A percentile compares a stretch with the other conserved stretches of the same genome.
phyloP scores from a whole-genome alignment of 2,329 filamentous ascomycete genomes.

The Bipolaris gigantea region DNA sequence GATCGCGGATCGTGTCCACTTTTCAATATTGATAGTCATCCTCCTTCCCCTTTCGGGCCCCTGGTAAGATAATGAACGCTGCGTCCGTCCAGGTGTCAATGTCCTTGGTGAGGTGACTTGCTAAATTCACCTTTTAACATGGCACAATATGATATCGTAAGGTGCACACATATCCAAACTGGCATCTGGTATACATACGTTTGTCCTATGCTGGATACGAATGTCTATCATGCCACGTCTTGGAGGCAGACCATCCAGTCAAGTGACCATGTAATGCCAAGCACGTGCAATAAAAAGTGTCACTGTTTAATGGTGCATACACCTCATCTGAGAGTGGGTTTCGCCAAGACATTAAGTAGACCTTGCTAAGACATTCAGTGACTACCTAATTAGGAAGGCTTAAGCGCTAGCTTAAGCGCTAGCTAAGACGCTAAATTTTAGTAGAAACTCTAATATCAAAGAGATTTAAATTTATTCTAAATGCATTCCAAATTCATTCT shows the following conservation, averaged over 20 bases:
- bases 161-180: background rate
- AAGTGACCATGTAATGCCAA: too few relatives aligned
- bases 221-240: background rate
- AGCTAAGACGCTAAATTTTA: too few relatives aligned
- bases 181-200: background rate
- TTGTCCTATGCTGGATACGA: background rate
- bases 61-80: background rate
- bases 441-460: too few relatives aligned
- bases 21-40: slow-evolving; percentile 4
- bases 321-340: too few relatives aligned
- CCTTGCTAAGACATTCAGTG: too few relatives aligned
- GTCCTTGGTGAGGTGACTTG: background rate
- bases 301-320: too few relatives aligned
- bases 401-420: too few relatives aligned
- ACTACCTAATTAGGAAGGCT: too few relatives aligned
- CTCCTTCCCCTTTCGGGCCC: background rate
- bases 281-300: too few relatives aligned
- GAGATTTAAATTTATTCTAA: too few relatives aligned
- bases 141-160: background rate
- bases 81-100: background rate
- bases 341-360: too few relatives aligned
- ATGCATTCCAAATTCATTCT: too few relatives aligned
- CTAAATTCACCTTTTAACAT: background rate
- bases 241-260: background rate
- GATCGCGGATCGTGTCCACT: slow-evolving; percentile 2